A percentile compares a stretch with the other conserved stretches of the same genome.
Evolutionary conservation across 305 asterid species (phyloP).

Genomic region (Petunia hybrid): DNA sequence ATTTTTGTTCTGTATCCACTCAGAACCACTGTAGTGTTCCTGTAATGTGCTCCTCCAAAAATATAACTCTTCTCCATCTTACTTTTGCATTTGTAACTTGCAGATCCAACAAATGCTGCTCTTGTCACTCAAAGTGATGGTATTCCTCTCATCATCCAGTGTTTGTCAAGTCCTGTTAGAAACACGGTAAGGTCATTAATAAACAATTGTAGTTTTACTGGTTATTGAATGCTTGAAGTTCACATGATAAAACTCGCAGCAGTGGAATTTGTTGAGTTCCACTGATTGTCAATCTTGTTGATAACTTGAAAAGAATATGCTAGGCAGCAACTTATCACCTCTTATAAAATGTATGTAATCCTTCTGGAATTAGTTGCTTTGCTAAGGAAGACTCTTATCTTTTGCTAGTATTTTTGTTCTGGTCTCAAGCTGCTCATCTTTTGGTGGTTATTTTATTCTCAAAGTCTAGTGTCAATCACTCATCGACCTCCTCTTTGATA

Average conservation of each 20-base stretch:
- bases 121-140: conserved; percentile 74
- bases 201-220: conserved; percentile 7
- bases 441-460: conserved; percentile 6
- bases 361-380: not conserved
- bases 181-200: conserved; percentile 65
- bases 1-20: not conserved
- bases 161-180: conserved; percentile 92
- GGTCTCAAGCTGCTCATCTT: not conserved
- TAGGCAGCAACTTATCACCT: not conserved
- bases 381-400: not conserved
- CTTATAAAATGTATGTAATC: not conserved
- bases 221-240: conserved; percentile 1
- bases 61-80: conserved; percentile 4
- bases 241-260: not conserved
- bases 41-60: not conserved
- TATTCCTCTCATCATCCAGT: conserved; percentile 79
- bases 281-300: not conserved
- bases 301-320: not conserved
- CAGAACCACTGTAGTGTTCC: not conserved
- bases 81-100: conserved; percentile 13
- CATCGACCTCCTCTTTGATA: not conserved
- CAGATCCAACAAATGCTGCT: conserved; percentile 89
- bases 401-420: not conserved
- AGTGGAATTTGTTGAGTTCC: conserved; percentile 9
- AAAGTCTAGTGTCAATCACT: not conserved